Conservation (phyloP, 192 early-diverging fungal genomes). For the Coemansia sp. region DNA sequence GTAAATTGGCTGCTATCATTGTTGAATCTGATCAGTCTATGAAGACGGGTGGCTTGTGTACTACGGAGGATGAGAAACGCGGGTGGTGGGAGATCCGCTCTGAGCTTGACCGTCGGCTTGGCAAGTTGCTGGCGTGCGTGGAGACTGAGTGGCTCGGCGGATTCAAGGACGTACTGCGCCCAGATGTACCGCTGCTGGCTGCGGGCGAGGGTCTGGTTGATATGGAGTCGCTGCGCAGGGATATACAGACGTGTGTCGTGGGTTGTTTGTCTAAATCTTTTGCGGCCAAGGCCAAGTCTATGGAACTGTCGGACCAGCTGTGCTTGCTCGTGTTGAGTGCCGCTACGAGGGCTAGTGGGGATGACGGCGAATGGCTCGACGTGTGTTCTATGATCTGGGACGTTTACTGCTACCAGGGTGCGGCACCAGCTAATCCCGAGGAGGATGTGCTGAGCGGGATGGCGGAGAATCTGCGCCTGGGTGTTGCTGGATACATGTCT, state of each 20-base stretch:
- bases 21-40: slow-evolving; percentile 70
- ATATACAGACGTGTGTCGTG: slow-evolving; percentile 27
- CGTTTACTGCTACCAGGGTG: slow-evolving; percentile 66
- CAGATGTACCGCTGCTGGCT: neutral
- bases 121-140: slow-evolving; percentile 63
- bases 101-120: slow-evolving; percentile 71
- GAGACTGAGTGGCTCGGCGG: slow-evolving; percentile 87
- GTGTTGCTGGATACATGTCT: slow-evolving; percentile 55
- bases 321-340: slow-evolving; percentile 60
- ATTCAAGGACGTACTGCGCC: slow-evolving; percentile 59
- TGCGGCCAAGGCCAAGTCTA: slow-evolving; percentile 27
- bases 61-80: slow-evolving; percentile 65
- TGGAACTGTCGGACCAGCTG: slow-evolving; percentile 31
- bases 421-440: slow-evolving; percentile 19
- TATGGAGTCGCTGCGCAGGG: slow-evolving; percentile 5
- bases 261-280: slow-evolving; percentile 20
- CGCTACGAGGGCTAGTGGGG: slow-evolving; percentile 55
- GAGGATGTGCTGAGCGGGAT: slow-evolving; percentile 63
- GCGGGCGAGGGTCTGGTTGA: neutral
- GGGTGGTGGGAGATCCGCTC: slow-evolving; percentile 83
- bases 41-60: slow-evolving; percentile 51
- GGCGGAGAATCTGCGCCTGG: slow-evolving; percentile 66
- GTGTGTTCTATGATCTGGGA: slow-evolving; percentile 51
- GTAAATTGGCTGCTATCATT: slow-evolving; percentile 66
- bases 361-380: slow-evolving; percentile 34